Base-by-base conservation (phyloP, 139 green algal species). In the Chlamydomonas sphaeroides region DNA sequence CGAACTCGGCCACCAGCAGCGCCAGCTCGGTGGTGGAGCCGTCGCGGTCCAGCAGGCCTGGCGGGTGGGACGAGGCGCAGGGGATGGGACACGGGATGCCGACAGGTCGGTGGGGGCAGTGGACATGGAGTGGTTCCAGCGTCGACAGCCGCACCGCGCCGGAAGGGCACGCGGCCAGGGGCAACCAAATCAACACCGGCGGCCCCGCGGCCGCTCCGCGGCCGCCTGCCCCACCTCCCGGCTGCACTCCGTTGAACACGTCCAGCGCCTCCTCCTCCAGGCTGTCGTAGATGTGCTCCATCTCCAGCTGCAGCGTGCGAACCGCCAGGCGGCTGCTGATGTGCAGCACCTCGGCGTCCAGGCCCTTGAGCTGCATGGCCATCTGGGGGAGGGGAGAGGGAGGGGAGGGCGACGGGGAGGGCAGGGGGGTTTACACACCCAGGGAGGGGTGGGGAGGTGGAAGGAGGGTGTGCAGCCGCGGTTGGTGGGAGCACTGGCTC, bases 261-360 rank as follows among this genome's bases (percentile, higher is more conserved):
- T 98, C 92, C 49, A 98, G 78, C 0, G 94, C 92, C 88, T 99
- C 97, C 2, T 96, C 92, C 88, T 99, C 97, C 61, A 99, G 78
- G 23, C 72, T 84, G 5, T 71, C 68, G 53, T 94, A 97, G 26
- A 99, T 91, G 33, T 93, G 94, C 85, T 97, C 95, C 95, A 98
- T 95, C 88, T 99, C 93, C 48, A 99, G 88, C 87, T 98, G 92
- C 72, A 99, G 88, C 28, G 92, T 98, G 61, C 91, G 86, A 32
- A 98, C 90, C 51, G 89, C 92, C 59, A 95, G 80, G 59, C 84
- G 57, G 8, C 85, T 70, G 61, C 80, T 92, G 33, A 95, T 57
- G 15, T 66, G 39, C 35, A 91, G 68, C 35, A 98, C 94, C 33
- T 95, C 89, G 28, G 91, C 87, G 79, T 98, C 94, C 90, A 96